phyloP scores from a whole-genome alignment of 2,329 filamentous ascomycete genomes.

The Paradendryphiella salina region DNA sequence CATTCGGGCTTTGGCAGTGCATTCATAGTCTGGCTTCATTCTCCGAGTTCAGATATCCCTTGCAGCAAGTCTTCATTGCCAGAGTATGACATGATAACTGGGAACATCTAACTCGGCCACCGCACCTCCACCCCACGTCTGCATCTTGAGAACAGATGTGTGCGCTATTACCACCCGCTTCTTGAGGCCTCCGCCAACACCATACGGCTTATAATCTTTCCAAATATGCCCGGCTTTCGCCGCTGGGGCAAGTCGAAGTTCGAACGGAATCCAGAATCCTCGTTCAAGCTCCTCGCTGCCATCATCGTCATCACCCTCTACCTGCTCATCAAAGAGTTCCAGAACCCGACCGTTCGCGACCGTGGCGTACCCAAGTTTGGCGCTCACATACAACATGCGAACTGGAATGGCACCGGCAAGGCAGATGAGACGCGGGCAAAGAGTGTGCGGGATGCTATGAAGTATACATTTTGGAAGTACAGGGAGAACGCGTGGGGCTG shows the following conservation, averaged over 20 bases:
- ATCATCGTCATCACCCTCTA: constrained; percentile 48
- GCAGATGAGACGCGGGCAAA: constrained; percentile 43
- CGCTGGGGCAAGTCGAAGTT: constrained; percentile 46
- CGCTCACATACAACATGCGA: constrained; percentile 39
- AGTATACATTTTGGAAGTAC: constrained; percentile 48
- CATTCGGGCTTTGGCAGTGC: neutral
- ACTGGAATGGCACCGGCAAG: constrained; percentile 43
- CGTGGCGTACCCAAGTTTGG: constrained; percentile 20
- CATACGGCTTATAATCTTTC: constrained; percentile 10
- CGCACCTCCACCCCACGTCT: constrained; percentile 24
- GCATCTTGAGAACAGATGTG: constrained; percentile 30
- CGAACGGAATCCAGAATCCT: constrained; percentile 47
- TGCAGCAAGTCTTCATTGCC: neutral
- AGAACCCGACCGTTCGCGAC: constrained; percentile 34
- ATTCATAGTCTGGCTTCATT: neutral
- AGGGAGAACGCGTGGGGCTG: constrained; percentile 47
- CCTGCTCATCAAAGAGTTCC: constrained; percentile 46
- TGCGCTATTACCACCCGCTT: constrained; percentile 21
- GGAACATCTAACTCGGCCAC: constrained; percentile 1
- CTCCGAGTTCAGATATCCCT: neutral
- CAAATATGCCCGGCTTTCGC: constrained; percentile 42
- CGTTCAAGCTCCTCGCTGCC: constrained; percentile 49
- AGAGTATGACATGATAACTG: constrained; percentile 11
- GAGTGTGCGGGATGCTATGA: constrained; percentile 46
- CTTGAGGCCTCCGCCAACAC: constrained; percentile 21